Evolutionary conservation across 805 yeast species (phyloP), one percentile per base, ranked within the genome.

Genomic region (Wickerhamiella kazuoi): DNA sequence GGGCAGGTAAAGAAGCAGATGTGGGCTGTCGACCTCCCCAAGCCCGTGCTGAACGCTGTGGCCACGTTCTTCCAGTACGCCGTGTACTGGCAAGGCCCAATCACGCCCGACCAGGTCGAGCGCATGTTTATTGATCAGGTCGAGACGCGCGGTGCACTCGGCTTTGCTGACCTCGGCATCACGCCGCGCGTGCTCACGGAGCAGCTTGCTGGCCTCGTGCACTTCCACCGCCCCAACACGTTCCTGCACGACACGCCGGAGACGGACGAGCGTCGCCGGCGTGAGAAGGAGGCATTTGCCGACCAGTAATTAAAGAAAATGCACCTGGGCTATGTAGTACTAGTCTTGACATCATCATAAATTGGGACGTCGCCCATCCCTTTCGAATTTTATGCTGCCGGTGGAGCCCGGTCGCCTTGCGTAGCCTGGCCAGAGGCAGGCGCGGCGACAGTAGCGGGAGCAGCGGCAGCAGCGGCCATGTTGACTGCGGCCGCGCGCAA

Each of bases 151-250:
- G 53, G 56, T 14, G 83, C 82, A 20, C 63, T 66, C 51, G 71
- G 78, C 14, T 81, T 76, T 57, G 62, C 60, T 26, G 90, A 81
- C 53, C 68, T 81, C 50, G 90, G 81, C 34, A 72, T 82, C 53
- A 63, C 66, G 35, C 71, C 76, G 14, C 73, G 64, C 44, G 60
- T 64, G 43, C 60, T 76, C 35, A 66, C 65, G 30, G 74, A 69
- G 48, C 63, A 62, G 55, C 51, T 53, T 38, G 47, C 50, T 34
- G 46, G 43, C 32, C 35, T 50, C 18, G 49, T 47, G 5, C 52
- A 50, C 33, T 49, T 44, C 43, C 55, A 51, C 49, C 49, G 56
- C 21, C 41, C 49, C 44, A 51, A 50, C 40, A 45, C 42, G 21
- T 49, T 35, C 44, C 45, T 48, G 43, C 46, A 48, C 17, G 54